Base-by-base conservation (phyloP, 176 grass and related monocot species). In the Oryza coarctata region DNA sequence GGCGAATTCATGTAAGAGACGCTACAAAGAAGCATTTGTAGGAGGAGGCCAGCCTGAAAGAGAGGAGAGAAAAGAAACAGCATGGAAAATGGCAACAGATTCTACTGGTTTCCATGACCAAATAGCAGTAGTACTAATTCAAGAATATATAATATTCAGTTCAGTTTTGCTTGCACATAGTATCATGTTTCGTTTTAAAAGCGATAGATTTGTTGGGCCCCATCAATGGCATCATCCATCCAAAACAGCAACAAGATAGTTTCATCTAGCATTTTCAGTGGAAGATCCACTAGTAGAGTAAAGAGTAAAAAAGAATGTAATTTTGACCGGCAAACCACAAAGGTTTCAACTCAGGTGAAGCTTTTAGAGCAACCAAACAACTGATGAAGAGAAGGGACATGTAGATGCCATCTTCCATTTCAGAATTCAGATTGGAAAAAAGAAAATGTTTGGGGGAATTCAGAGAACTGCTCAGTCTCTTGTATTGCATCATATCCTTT, bases 71-170 rank as follows among this genome's bases (percentile, higher is more conserved):
- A 29, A 44, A 26, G 49, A 29, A 71, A 74, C 29, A 35, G 70
- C 70, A 72, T 27, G 87, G 63, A 76, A 71, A 85, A 69, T 73
- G 27, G 58, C 63, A 62, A 33, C 47, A 73, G 62, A 75, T 73
- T 74, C 32, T 30, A 9, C 55, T 60, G 55, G 22, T 60, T 60
- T 60, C 55, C 25, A 11, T 60, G 55, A 60, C 55, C 55, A 55
- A 20, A 55, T 60, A 60, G 22, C 22, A 60, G 20, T 13, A 30
- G n/a, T 57, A 63, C 33, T 18, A 29, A 84, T 68, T 76, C 82
- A 75, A 66, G 66, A 63, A 40, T 5, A 63, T 34, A 17, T 2
- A 71, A 18, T 11, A 44, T 15, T 50, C 63, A 33, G 34, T 12
- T 69, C 31, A 33, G 47, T 26, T 40, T 47, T 47, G 9, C 39